These are phyloP conservation scores for Francoa sonchifolia DNA, from an alignment of 441 rosid genomes.

Conservation along the genomic window DNA sequence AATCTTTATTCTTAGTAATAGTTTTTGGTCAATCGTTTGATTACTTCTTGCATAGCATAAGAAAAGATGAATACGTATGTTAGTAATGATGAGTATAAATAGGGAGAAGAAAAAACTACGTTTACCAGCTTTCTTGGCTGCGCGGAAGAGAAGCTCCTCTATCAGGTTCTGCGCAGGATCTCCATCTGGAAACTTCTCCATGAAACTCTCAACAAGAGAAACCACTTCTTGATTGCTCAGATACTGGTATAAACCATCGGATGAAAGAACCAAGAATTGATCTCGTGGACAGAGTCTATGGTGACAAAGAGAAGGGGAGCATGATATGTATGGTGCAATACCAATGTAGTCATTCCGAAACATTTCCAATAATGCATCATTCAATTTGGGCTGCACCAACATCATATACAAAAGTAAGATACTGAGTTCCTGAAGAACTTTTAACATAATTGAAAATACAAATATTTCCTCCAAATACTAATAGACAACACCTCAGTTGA, in stretches of 20 bases:
- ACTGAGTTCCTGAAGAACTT: slow-evolving; percentile 5
- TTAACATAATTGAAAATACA: too few relatives aligned
- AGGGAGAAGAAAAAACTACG: background rate
- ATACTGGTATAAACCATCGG: slow-evolving; percentile 96
- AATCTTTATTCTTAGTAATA: too few relatives aligned
- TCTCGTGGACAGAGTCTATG: slow-evolving; percentile 67
- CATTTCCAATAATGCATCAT: slow-evolving; percentile 73
- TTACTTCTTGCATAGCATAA: too few relatives aligned
- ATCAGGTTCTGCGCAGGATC: slow-evolving; percentile 92
- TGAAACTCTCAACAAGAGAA: slow-evolving; percentile 56
- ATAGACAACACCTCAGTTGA: too few relatives aligned
- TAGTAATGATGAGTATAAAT: slow-evolving; percentile 5
- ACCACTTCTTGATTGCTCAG: slow-evolving; percentile 88
- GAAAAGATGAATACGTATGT: background rate
- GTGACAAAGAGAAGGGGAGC: slow-evolving; percentile 75
- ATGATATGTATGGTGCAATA: slow-evolving; percentile 73
- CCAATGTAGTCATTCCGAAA: slow-evolving; percentile 85
- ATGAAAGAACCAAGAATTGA: slow-evolving; percentile 80
- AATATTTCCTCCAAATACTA: too few relatives aligned
- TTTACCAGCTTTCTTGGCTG: slow-evolving; percentile 94
- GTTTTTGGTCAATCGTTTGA: too few relatives aligned
- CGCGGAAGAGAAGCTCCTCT: slow-evolving; percentile 81
- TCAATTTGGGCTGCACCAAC: slow-evolving; percentile 70
- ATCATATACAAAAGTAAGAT: slow-evolving; percentile 4
- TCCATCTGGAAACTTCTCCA: slow-evolving; percentile 92